Evolutionary conservation across 2,329 filamentous ascomycete genomes (phyloP).

Genomic region (Aspergillus quadrilineatus): DNA sequence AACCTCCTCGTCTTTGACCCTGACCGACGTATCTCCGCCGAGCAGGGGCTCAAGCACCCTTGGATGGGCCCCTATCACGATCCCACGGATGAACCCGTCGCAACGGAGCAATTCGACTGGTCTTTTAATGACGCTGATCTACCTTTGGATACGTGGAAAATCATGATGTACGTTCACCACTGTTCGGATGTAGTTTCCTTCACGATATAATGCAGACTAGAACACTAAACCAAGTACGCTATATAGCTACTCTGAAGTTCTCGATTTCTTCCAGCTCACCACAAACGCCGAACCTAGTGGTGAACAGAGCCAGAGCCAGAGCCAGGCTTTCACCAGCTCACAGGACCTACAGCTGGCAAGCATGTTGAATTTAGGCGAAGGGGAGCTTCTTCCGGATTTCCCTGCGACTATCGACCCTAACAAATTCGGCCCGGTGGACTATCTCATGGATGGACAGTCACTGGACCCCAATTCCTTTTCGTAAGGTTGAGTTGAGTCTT

Average conservation of each 20-base stretch:
- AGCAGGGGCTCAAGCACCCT: slow-evolving; percentile 81
- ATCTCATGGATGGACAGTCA: background rate
- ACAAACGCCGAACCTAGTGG: background rate
- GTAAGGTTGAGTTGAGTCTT: background rate
- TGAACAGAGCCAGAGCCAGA: slow-evolving; percentile 1
- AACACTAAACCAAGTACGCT: background rate
- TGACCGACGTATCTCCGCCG: slow-evolving; percentile 85
- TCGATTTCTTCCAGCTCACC: slow-evolving; percentile 92
- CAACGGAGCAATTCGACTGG: slow-evolving; percentile 98
- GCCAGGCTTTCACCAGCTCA: background rate
- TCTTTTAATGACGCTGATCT: slow-evolving; percentile 98
- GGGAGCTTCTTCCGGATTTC: background rate
- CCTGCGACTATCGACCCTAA: background rate
- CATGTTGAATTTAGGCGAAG: background rate
- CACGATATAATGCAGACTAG: background rate
- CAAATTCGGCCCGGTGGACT: background rate
- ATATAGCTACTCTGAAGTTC: slow-evolving; percentile 93
- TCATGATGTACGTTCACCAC: slow-evolving; percentile 80
- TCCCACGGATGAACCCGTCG: slow-evolving; percentile 89
- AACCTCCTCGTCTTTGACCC: slow-evolving; percentile 98
- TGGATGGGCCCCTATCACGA: slow-evolving; percentile 97
- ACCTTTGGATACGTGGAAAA: slow-evolving; percentile 99
- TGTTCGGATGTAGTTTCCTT: background rate
- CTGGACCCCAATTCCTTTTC: background rate
- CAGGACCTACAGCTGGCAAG: background rate